Conservation (phyloP, 1,284 basidiomycete genomes). For the Tilletia caries region DNA sequence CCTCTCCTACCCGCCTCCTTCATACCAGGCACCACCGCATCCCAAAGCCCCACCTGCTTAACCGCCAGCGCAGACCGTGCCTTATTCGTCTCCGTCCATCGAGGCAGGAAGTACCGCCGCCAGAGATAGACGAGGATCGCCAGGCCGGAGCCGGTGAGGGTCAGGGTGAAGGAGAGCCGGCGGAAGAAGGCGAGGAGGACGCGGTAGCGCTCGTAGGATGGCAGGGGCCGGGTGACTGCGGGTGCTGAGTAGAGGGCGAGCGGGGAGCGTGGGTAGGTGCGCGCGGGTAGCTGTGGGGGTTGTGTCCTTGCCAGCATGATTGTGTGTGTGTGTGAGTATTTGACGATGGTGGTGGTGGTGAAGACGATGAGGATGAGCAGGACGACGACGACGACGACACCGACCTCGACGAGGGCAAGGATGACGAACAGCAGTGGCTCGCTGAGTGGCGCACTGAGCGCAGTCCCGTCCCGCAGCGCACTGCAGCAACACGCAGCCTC, state of each 20-base stretch:
- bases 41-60: neutral
- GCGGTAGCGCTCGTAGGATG: slow-evolving; percentile 4
- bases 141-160: neutral
- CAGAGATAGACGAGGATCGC: slow-evolving; percentile 2
- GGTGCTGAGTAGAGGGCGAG: slow-evolving; percentile 5
- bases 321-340: neutral
- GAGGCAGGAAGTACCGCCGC: slow-evolving; percentile 2
- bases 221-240: neutral
- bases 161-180: neutral
- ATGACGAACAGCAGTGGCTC: neutral
- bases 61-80: neutral
- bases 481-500: neutral
- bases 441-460: neutral
- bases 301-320: neutral
- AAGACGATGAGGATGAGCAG: neutral
- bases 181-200: slow-evolving; percentile 12
- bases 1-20: neutral
- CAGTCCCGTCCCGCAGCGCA: neutral
- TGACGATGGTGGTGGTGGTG: neutral
- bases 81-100: slow-evolving; percentile 5
- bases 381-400: neutral
- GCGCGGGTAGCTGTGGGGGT: neutral
- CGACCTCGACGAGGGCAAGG: neutral
- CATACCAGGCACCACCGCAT: neutral
- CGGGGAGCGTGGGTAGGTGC: slow-evolving; percentile 9